Base-by-base conservation (phyloP, 164 flowering plant species). In the Sextonia rubra region DNA sequence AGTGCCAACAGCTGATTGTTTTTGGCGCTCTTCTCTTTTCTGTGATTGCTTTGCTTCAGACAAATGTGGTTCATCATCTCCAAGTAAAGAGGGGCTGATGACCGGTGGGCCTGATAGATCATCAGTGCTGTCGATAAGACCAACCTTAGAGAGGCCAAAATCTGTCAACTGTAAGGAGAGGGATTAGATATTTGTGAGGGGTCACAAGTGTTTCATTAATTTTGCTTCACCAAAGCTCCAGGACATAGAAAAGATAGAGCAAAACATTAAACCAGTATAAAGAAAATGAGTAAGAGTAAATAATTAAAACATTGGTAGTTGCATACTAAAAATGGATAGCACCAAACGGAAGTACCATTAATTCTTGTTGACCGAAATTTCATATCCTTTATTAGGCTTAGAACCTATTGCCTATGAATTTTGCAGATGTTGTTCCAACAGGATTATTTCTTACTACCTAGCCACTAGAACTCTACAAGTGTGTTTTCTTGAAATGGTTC, bases 61-160 rank as follows among this genome's bases (percentile, higher is more conserved):
- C 8, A 62, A 27, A 73, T 78, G 80, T 68, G 86, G 77, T 77
- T 85, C 89, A 73, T 89, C 87, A 20, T 88, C 86, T 60, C 82
- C 87, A 27, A 89, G 76, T 71, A 84, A 75, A 49, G 79, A 76
- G 77, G 83, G 60, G 72, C 73, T 83, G 69, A 78, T 71, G 44
- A 80, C 81, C 61, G 90, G 63, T 73, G 94, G 86, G 69, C 92
- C 91, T 60, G 97, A 88, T 74, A 96, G 85, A 83, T 96, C 98
- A 78, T 93, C 97, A 20, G 98, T 96, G 81, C 98, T 93, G 83
- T 90, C 81, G 70, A 96, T 96, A 48, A 96, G 97, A 67, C 99
- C 99, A 85, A 96, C 97, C 75, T 86, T 92, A 26, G 99, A 96
- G 65, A 96, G 97, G 75, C 99, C 99, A 87, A 96, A 96, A 88